A percentile compares a stretch with the other conserved stretches of the same genome.
phyloP scores from a whole-genome alignment of 1,139 yeast species.

The Blastobotrys arbuscula region DNA sequence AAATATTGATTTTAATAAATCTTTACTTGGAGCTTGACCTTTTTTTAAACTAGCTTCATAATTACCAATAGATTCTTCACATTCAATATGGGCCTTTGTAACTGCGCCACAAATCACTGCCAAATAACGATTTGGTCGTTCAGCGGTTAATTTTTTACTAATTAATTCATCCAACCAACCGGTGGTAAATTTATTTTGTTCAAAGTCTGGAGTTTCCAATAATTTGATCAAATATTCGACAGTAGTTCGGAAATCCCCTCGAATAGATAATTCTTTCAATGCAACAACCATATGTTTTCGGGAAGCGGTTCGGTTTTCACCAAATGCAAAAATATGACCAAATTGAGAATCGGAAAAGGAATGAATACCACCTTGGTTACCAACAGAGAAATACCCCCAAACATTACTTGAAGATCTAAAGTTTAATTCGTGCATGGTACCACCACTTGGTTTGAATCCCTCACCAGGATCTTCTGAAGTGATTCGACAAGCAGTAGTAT shows the following conservation, averaged over 20 bases:
- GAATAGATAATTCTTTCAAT: conserved; percentile 85
- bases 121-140: conserved; percentile 84
- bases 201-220: conserved; percentile 93
- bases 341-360: conserved; percentile 97
- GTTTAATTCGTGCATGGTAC: conserved; percentile 90
- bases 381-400: conserved; percentile 98
- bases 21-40: conserved; percentile 90
- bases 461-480: conserved; percentile 99
- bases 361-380: conserved; percentile 94
- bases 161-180: conserved; percentile 98
- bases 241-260: conserved; percentile 98
- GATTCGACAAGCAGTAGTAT: conserved; percentile 97
- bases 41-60: conserved; percentile 73
- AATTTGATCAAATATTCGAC: conserved; percentile 93
- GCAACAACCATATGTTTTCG: conserved; percentile 99
- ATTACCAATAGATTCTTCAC: conserved; percentile 64
- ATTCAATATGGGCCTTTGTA: conserved; percentile 80
- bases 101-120: conserved; percentile 98
- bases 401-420: conserved; percentile 96
- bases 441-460: conserved; percentile 98
- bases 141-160: conserved; percentile 87
- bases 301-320: conserved; percentile 96
- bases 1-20: conserved; percentile 74
- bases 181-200: conserved; percentile 92
- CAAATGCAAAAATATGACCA: conserved; percentile 97